Evolutionary conservation across 225 moss, liverwort and hornwort species (phyloP).

Genomic region (Anthoceros angustus): DNA sequence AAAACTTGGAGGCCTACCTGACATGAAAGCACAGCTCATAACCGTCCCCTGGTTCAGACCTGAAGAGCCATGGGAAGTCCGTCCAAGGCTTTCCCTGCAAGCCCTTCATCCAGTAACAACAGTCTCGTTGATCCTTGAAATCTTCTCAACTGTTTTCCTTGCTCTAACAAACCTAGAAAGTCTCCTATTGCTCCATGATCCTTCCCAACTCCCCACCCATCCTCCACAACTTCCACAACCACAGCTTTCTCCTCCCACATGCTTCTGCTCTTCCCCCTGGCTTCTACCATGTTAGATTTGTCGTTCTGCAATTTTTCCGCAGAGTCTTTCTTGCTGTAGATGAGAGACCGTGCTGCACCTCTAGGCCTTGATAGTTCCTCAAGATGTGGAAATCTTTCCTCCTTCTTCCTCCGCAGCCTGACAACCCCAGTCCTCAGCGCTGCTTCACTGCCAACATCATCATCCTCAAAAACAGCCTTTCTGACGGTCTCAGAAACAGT

Average conservation of each 20-base stretch:
- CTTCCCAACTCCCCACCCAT: not conserved
- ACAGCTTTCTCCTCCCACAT: slow-evolving; percentile 32
- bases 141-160: slow-evolving; percentile 14
- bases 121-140: slow-evolving; percentile 58
- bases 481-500: slow-evolving; percentile 22
- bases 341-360: slow-evolving; percentile 12
- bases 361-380: slow-evolving; percentile 21
- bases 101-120: slow-evolving; percentile 56
- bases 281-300: slow-evolving; percentile 3
- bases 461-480: slow-evolving; percentile 27
- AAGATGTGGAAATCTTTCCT: slow-evolving; percentile 19
- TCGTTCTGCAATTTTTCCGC: slow-evolving; percentile 1
- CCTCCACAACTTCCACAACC: slow-evolving; percentile 17
- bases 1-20: not conserved
- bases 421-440: not conserved
- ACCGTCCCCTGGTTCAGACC: slow-evolving; percentile 23
- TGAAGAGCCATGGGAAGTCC: slow-evolving; percentile 59
- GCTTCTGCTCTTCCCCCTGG: slow-evolving; percentile 13
- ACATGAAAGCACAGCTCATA: slow-evolving; percentile 7
- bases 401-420: slow-evolving; percentile 1
- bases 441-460: not conserved
- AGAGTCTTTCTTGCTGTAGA: slow-evolving; percentile 8
- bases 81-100: slow-evolving; percentile 18
- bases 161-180: not conserved
- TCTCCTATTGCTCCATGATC: not conserved